These are phyloP conservation scores for Athelia sp. DNA, from an alignment of 1,284 basidiomycete species.

Conservation along the genomic window DNA sequence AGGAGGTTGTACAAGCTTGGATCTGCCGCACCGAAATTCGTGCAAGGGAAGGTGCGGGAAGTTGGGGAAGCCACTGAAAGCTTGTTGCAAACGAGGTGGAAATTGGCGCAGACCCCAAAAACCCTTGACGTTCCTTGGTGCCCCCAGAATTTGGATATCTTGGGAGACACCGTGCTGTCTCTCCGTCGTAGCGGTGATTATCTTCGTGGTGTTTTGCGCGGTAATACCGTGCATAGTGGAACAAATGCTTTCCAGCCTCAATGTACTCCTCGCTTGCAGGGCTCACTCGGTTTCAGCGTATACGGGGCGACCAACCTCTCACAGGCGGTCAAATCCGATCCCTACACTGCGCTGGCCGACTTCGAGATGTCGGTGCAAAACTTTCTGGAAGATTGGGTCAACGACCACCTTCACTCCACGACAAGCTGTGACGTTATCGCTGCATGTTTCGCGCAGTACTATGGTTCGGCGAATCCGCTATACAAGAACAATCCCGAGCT, in stretches of 20 bases:
- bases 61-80: background rate
- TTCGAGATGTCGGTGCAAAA: slow-evolving; percentile 27
- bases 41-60: background rate
- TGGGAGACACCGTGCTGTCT: background rate
- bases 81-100: background rate
- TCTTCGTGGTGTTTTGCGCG: background rate
- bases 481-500: slow-evolving; percentile 31
- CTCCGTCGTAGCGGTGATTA: background rate
- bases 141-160: background rate
- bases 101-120: background rate
- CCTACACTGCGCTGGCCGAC: slow-evolving; percentile 24
- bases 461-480: too few relatives aligned
- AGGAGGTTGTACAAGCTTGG: slow-evolving; percentile 19
- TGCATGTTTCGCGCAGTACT: too few relatives aligned
- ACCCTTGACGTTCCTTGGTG: background rate
- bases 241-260: background rate
- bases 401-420: background rate
- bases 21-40: background rate
- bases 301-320: background rate
- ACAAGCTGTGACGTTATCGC: too few relatives aligned
- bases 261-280: background rate
- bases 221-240: background rate
- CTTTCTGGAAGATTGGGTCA: slow-evolving; percentile 26
- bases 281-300: background rate
- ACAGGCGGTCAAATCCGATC: slow-evolving; percentile 8